Conservation (phyloP, 805 yeast genomes). For the Pichia kluyveri region DNA sequence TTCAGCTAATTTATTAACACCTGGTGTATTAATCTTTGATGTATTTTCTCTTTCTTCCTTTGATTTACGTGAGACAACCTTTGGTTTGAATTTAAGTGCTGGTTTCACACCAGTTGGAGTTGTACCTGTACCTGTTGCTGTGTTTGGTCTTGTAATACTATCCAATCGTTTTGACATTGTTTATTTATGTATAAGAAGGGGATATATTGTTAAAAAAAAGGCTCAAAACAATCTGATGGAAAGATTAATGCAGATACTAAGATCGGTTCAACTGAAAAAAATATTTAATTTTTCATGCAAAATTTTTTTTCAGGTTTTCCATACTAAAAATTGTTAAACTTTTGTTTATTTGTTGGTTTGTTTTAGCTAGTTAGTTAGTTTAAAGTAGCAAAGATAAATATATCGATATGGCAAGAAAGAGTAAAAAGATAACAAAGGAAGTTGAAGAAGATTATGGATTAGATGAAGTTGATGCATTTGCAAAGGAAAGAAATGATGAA, state of each 20-base stretch:
- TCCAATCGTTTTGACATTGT: slow-evolving; percentile 26
- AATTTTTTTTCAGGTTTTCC: neutral
- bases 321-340: too few relatives aligned
- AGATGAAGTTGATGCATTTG: slow-evolving; percentile 64
- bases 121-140: slow-evolving; percentile 7
- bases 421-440: neutral
- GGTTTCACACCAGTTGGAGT: slow-evolving; percentile 29
- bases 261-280: too few relatives aligned
- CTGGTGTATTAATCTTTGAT: slow-evolving; percentile 40
- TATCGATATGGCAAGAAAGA: slow-evolving; percentile 9
- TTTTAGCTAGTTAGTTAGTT: too few relatives aligned
- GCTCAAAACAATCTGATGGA: too few relatives aligned
- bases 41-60: slow-evolving; percentile 72
- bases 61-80: slow-evolving; percentile 73
- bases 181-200: neutral
- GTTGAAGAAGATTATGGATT: slow-evolving; percentile 33
- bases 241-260: too few relatives aligned
- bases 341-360: too few relatives aligned
- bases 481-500: slow-evolving; percentile 47
- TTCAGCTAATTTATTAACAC: slow-evolving; percentile 25
- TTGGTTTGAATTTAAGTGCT: slow-evolving; percentile 72
- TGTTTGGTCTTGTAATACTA: slow-evolving; percentile 26
- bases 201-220: too few relatives aligned
- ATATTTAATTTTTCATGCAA: neutral
- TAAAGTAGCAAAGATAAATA: neutral